Percentiles rank a stretch among this genome's conserved stretches.
phyloP scores from a whole-genome alignment of 345 rosid genomes.

The Eucalyptus regnans region DNA sequence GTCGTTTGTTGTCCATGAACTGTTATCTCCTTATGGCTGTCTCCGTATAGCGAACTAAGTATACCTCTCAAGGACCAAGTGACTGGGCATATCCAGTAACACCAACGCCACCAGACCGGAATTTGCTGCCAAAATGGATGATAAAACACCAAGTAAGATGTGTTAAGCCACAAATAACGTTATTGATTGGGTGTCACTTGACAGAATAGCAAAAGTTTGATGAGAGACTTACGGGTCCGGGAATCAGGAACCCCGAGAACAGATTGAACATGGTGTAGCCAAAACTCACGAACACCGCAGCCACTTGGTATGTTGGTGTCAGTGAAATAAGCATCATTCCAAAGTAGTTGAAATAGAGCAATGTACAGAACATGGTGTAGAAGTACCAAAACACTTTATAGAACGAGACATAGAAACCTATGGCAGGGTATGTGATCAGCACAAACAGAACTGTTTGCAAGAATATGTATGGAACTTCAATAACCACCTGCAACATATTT shows the following conservation, averaged over 20 bases:
- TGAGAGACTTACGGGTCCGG: slow-evolving; percentile 22
- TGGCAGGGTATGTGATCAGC: slow-evolving; percentile 25
- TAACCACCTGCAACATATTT: slow-evolving; percentile 7
- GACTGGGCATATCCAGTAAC: slow-evolving; percentile 26
- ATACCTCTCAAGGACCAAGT: slow-evolving; percentile 28
- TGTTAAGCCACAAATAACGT: background rate
- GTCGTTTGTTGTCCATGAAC: slow-evolving; percentile 11
- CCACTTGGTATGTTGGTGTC: slow-evolving; percentile 22
- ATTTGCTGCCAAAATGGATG: slow-evolving; percentile 5
- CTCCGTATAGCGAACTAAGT: slow-evolving; percentile 30
- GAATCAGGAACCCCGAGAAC: slow-evolving; percentile 30
- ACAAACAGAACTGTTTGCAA: slow-evolving; percentile 18
- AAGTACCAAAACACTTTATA: slow-evolving; percentile 30
- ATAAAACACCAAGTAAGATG: background rate
- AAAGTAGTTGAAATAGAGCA: slow-evolving; percentile 28
- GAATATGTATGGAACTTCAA: slow-evolving; percentile 30
- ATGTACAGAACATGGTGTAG: slow-evolving; percentile 20
- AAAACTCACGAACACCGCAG: slow-evolving; percentile 11
- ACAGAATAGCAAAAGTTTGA: background rate
- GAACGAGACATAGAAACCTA: slow-evolving; percentile 15
- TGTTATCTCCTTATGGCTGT: slow-evolving; percentile 4
- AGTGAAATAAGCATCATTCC: slow-evolving; percentile 37
- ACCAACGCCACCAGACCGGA: slow-evolving; percentile 42
- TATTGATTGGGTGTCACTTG: background rate
- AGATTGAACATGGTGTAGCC: slow-evolving; percentile 6